Base-by-base conservation (phyloP, 2,329 filamentous ascomycete genomes). In the Pestalotiopsis sp. region DNA sequence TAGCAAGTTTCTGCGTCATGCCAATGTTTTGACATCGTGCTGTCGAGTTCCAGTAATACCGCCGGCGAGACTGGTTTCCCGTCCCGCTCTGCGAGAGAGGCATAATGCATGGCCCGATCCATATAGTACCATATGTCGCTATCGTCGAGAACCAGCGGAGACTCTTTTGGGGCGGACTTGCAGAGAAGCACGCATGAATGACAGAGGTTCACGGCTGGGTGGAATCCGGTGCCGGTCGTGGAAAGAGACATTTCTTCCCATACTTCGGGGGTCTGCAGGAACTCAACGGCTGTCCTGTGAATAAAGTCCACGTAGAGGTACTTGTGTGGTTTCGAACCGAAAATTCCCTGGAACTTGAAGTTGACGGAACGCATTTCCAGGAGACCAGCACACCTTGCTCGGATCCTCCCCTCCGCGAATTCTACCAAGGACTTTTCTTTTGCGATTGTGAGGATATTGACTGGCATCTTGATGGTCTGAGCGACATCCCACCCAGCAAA, bases 271-370 rank as follows among this genome's bases (percentile, higher is more conserved):
- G 13, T 13, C 7, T 31, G 49, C 20, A 66, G 49, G 25, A 66
- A 66, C 12, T 66, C 65, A 14, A 57, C 65, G 13, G 52, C 65
- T 12, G 65, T 36, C 14, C 52, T 58, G 36, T 66, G 65, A 12
- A 66, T 66, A 27, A 66, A 66, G 14, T 66, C 65, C 25, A 66
- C 27, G 27, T 52, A 59, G n/a, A 60, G 17, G 38, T 58, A 14
- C 13, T 23, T 57, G 7, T 20, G 11, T 5, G 12, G n/a, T 23
- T 60, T 36, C 4, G 20, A 23, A 3, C 56, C 25, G 17, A 58
- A 27, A 23, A 58, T 4, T 5, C 56, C 56, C 25, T 27, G 14
- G 14, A n/a, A 9, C 7, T 25, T 58, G 20, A 9, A 58, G 13
- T 58, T 23, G 20, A 58, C 56, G 9, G 56, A 58, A 12, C 20